Evolutionary conservation across 768 basidiomycete genomes (phyloP).

Genomic region (Dioszegia hungarica): DNA sequence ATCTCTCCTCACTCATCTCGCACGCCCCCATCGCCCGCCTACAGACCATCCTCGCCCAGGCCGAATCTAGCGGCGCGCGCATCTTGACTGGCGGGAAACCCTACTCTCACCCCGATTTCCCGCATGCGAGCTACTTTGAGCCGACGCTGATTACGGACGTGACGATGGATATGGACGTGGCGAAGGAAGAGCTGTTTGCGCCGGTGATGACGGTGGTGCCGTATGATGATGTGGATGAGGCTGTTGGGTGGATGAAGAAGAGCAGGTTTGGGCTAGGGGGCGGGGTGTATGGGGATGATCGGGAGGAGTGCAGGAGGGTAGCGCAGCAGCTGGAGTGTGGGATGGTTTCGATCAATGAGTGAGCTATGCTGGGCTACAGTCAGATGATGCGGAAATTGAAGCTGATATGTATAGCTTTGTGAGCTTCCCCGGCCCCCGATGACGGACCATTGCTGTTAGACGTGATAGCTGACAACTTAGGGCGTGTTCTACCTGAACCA

Average conservation of each 20-base stretch:
- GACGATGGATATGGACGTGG: slow-evolving; percentile 65
- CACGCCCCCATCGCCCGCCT: slow-evolving; percentile 66
- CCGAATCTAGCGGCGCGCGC: slow-evolving; percentile 64
- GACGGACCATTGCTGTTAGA: no score
- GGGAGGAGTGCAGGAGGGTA: slow-evolving; percentile 69
- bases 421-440: neutral
- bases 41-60: slow-evolving; percentile 64
- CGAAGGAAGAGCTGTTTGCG: slow-evolving; percentile 84
- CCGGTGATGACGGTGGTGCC: slow-evolving; percentile 82
- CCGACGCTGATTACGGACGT: slow-evolving; percentile 85
- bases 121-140: slow-evolving; percentile 73
- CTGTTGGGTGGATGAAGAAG: slow-evolving; percentile 78
- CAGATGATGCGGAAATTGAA: neutral
- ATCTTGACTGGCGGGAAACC: slow-evolving; percentile 62
- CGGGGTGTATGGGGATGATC: slow-evolving; percentile 85
- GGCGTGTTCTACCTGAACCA: slow-evolving; percentile 58
- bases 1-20: slow-evolving; percentile 84
- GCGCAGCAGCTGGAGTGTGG: slow-evolving; percentile 81
- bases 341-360: slow-evolving; percentile 97
- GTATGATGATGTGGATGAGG: slow-evolving; percentile 74
- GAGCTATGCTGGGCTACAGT: slow-evolving; percentile 50
- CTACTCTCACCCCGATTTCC: slow-evolving; percentile 63
- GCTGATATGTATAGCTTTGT: slow-evolving; percentile 5
- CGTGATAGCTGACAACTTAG: slow-evolving; percentile 56
- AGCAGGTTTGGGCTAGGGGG: slow-evolving; percentile 88